Evolutionary conservation across 2,329 filamentous ascomycete species (phyloP).

Genomic region (Trichoderma asperellum): DNA sequence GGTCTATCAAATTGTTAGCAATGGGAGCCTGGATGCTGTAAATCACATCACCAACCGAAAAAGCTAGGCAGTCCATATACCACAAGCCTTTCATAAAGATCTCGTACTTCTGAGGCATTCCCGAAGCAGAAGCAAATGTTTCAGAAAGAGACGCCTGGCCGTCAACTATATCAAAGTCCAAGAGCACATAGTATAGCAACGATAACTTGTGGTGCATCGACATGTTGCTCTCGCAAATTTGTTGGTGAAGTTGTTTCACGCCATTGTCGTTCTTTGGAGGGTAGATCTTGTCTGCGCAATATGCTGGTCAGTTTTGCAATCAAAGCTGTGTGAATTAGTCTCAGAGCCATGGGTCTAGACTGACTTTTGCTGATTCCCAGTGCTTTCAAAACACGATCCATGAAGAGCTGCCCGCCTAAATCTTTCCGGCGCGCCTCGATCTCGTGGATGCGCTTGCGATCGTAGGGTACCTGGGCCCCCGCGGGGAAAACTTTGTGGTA

Average conservation of each 20-base stretch:
- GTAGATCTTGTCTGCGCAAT: conserved; percentile 62
- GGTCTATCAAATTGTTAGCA: conserved; percentile 44
- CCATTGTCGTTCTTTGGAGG: conserved; percentile 72
- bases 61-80: conserved; percentile 75
- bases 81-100: conserved; percentile 82
- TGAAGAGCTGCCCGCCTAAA: conserved; percentile 73
- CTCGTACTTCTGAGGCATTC: conserved; percentile 75
- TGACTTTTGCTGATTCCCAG: conserved; percentile 70
- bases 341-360: neutral
- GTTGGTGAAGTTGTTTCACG: conserved; percentile 70
- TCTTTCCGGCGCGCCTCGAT: conserved; percentile 69
- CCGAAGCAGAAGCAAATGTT: conserved; percentile 63
- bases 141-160: conserved; percentile 56
- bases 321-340: neutral
- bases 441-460: conserved; percentile 61
- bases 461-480: conserved; percentile 64
- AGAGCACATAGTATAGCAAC: conserved; percentile 80
- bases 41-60: conserved; percentile 51
- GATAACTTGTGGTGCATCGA: conserved; percentile 79
- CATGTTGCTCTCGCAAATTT: conserved; percentile 66
- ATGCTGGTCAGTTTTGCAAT: neutral
- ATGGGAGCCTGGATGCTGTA: neutral
- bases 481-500: conserved; percentile 71
- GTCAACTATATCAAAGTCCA: conserved; percentile 67
- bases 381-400: conserved; percentile 74